Evolutionary conservation across 768 basidiomycete species (phyloP), one percentile per base, ranked within the genome.

Genomic region (Strobilomyces dryophilus): DNA sequence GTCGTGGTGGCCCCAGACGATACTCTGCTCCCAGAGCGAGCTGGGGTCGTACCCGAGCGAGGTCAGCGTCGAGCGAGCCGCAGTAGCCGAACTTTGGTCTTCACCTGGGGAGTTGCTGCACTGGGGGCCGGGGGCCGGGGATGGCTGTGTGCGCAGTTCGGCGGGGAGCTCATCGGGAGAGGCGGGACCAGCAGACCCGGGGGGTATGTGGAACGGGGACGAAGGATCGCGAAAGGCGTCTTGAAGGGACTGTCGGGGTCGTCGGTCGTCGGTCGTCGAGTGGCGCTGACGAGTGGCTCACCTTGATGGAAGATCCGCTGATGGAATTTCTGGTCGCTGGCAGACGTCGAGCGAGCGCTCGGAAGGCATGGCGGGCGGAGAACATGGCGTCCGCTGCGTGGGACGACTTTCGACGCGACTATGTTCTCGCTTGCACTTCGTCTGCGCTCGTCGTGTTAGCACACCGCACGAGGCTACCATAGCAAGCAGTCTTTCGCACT

Each of bases 1-100:
- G 59, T 91, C 89, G 29, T 85, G 83, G 56, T 90, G 84, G 47
- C 89, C 89, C 89, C 88, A 90, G 1, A 77, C 82, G 18, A 91
- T 79, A 14, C 71, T 72, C 62, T 90, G 88, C 62, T 89, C 85
- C 83, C 84, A 89, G 52, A 90, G 83, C n/a, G 85, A 86, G 26
- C 66, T 58, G 2, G 80, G 75, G 63, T 89, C 84, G 55, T 81
- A 82, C 0, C 85, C 84, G n/a, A 74, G 63, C 57, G 74, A 63
- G 21, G 67, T 59, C 21, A 87, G 63, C 53, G 72, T 73, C 26
- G 61, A 58, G 31, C 70, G 70, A 1, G 80, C 85, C 43, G 76
- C 71, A 32, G 70, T 67, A 9, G 55, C 60, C 8, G 47, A 51
- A 35, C 59, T 49, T 15, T 44, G 53, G 36, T 42, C 53, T 15